These are phyloP conservation scores for Aulographum hederae DNA, from an alignment of 2,329 filamentous ascomycete genomes.

Conservation along the genomic window DNA sequence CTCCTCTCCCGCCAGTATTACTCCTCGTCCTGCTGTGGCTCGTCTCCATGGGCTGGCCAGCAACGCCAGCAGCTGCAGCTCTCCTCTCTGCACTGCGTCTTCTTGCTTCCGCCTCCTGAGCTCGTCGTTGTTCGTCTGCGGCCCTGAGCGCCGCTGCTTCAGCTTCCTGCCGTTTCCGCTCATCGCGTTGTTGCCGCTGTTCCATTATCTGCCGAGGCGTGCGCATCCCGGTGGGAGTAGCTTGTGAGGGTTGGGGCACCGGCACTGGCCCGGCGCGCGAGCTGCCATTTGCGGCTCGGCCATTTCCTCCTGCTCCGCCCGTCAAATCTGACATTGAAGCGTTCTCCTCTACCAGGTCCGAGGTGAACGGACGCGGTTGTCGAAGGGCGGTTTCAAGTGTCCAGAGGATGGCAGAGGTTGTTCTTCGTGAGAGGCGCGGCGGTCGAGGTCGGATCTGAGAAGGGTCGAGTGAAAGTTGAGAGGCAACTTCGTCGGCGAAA, in stretches of 20 bases:
- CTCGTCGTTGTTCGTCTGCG: neutral
- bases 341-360: constrained; percentile 72
- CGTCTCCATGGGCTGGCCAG: neutral
- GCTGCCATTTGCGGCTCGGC: constrained; percentile 26
- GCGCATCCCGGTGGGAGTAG: constrained; percentile 37
- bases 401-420: constrained; percentile 79
- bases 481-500: too few species aligned
- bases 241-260: constrained; percentile 1
- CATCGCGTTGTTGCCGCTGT: constrained; percentile 55
- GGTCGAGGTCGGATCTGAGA: constrained; percentile 14
- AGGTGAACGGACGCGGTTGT: constrained; percentile 63
- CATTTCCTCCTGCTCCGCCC: constrained; percentile 23
- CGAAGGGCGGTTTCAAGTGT: constrained; percentile 81
- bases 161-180: constrained; percentile 7
- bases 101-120: neutral
- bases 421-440: constrained; percentile 53
- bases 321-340: constrained; percentile 80
- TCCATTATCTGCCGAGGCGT: constrained; percentile 88
- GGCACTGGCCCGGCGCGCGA: constrained; percentile 40
- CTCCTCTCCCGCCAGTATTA: neutral
- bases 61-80: neutral
- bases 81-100: neutral
- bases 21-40: neutral
- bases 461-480: constrained; percentile 13
- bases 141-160: constrained; percentile 15